Evolutionary conservation across 139 green algal genomes (phyloP).

Genomic region (Volvox reticuliferus): DNA sequence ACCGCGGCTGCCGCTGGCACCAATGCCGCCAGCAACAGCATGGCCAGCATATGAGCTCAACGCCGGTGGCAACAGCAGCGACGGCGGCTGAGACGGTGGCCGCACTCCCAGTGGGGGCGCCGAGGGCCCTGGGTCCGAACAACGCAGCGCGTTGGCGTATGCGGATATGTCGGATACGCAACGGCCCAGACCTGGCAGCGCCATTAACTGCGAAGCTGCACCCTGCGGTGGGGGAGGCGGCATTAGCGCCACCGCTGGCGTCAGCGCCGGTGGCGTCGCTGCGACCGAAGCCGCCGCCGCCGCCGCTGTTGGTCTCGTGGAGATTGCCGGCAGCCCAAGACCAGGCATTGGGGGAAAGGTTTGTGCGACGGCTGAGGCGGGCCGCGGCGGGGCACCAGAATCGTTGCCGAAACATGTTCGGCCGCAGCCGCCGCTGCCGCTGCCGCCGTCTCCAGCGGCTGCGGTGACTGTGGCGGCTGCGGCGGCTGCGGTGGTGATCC

Average conservation of each 20-base stretch:
- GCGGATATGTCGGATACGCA: conserved; percentile 1
- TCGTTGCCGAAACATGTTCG: too few relatives aligned
- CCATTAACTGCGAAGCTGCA: too few relatives aligned
- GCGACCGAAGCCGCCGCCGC: not conserved
- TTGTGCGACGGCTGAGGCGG: too few relatives aligned
- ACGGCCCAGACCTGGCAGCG: not conserved
- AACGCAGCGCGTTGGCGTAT: not conserved
- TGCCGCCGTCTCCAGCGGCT: not conserved
- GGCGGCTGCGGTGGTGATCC: not conserved
- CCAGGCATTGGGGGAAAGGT: too few relatives aligned
- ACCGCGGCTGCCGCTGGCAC: too few relatives aligned
- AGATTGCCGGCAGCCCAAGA: not conserved
- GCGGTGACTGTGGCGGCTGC: not conserved
- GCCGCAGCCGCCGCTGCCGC: too few relatives aligned
- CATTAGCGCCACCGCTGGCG: not conserved
- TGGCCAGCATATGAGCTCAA: not conserved
- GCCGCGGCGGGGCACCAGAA: too few relatives aligned
- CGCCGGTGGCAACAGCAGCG: not conserved
- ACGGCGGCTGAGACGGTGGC: not conserved
- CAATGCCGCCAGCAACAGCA: not conserved
- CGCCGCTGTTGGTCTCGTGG: not conserved
- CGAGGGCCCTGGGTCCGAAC: not conserved
- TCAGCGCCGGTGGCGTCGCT: not conserved
- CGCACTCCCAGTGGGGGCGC: not conserved
- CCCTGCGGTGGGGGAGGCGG: not conserved